Evolutionary conservation across 495 filamentous ascomycete species (phyloP).

Genomic region (Neurospora discreta): DNA sequence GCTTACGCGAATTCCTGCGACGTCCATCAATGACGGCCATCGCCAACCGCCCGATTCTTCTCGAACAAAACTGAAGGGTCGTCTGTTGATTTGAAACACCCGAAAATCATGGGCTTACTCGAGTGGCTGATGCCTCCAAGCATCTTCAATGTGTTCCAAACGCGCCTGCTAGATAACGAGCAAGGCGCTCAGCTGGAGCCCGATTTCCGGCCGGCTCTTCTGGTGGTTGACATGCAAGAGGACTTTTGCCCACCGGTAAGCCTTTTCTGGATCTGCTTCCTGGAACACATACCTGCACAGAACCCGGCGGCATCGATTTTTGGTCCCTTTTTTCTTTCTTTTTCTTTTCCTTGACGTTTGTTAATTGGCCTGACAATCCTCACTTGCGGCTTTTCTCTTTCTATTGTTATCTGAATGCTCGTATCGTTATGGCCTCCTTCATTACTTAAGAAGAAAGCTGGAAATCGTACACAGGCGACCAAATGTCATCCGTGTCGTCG

Average conservation of each 20-base stretch:
- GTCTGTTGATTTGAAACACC: neutral
- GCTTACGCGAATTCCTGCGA: neutral
- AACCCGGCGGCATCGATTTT: neutral
- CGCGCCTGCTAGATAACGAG: neutral
- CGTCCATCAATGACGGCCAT: neutral
- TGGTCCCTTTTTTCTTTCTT: too few relatives aligned
- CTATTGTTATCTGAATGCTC: neutral
- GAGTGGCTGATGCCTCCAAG: neutral
- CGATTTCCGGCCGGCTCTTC: conserved; percentile 29
- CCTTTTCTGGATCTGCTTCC: conserved; percentile 2
- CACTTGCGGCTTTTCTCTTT: neutral
- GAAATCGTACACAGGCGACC: neutral
- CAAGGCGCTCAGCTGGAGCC: neutral
- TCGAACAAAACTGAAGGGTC: neutral
- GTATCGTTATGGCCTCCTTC: neutral
- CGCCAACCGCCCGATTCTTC: neutral
- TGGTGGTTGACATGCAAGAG: conserved; percentile 87
- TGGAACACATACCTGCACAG: neutral
- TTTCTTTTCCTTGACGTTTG: neutral
- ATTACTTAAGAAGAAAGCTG: neutral
- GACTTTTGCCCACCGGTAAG: conserved; percentile 90
- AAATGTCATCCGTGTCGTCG: neutral
- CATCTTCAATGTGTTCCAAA: neutral
- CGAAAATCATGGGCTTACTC: neutral
- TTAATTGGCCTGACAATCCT: neutral